Conservation (phyloP, 1,284 basidiomycete genomes). For the Moesziomyces parantarcticus region DNA sequence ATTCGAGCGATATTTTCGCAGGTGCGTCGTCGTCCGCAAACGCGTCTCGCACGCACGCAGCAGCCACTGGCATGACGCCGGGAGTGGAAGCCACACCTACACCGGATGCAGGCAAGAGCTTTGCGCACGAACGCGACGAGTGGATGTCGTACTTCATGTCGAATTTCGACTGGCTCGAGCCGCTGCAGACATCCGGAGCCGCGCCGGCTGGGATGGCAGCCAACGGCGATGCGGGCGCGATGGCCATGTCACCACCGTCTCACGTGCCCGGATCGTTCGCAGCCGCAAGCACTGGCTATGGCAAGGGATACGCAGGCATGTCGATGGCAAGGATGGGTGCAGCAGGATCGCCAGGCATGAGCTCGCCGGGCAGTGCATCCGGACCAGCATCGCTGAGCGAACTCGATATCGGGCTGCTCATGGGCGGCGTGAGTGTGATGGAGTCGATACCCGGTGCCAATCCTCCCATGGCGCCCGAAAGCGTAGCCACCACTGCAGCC, state of each 20-base stretch:
- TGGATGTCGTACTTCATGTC: slow-evolving; percentile 52
- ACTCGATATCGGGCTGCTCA: slow-evolving; percentile 39
- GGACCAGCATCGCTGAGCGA: slow-evolving; percentile 42
- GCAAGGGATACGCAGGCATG: not conserved
- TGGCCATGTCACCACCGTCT: not conserved
- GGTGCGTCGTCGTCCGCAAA: slow-evolving; percentile 5
- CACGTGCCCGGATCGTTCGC: not conserved
- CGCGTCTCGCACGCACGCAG: slow-evolving; percentile 11
- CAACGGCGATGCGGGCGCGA: not conserved
- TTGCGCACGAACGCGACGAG: slow-evolving; percentile 37
- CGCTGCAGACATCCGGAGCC: not conserved
- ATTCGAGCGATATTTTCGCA: slow-evolving; percentile 16
- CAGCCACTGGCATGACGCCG: not conserved
- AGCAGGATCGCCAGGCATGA: slow-evolving; percentile 20
- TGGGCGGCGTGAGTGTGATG: slow-evolving; percentile 46
- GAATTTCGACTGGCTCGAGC: slow-evolving; percentile 47
- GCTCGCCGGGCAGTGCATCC: slow-evolving; percentile 32
- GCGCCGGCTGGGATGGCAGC: not conserved
- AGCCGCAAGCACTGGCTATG: not conserved
- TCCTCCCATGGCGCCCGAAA: not conserved
- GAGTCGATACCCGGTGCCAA: slow-evolving; percentile 23
- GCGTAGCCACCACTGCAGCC: too few relatives aligned
- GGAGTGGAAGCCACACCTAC: slow-evolving; percentile 1
- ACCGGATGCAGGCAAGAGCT: slow-evolving; percentile 12
- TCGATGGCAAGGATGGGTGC: not conserved